Evolutionary conservation across 192 early-diverging fungal genomes (phyloP), one percentile per base, ranked within the genome.

Genomic region (Geosiphon pyriformis): DNA sequence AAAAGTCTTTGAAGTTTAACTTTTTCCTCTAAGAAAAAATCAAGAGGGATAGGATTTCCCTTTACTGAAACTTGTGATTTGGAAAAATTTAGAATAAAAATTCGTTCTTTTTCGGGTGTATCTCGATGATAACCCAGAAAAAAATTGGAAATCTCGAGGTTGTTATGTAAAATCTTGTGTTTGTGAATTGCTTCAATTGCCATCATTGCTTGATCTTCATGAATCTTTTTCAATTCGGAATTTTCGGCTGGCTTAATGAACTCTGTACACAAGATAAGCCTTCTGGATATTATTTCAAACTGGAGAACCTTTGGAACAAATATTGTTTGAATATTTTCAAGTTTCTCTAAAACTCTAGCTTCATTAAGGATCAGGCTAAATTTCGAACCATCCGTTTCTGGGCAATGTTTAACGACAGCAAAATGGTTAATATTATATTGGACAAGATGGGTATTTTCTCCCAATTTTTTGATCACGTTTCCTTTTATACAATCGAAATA

Each of bases 301-400:
- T 61, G 22, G 12, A 47, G 15, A 34, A 22, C 12, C 73, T 69
- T 54, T 68, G 73, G 8, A 74, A 50, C 2, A n/a, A n/a, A n/a
- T 6, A 26, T 0, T 32, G 51, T 35, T 70, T 50, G 2, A 17
- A 6, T 20, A 63, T 34, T 20, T 70, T 70, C 17, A 70, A 29
- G 7, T 29, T 47, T n/a, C n/a, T n/a, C n/a, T n/a, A n/a, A n/a
- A 61, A 64, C 46, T 74, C 73, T 50, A 70, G 63, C 31, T 70
- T 35, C 0, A 74, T 37, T 23, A 32, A 31, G 0, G 6, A 20
- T n/a, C n/a, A n/a, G n/a, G n/a, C n/a, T n/a, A n/a, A n/a, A n/a
- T n/a, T n/a, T n/a, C n/a, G n/a, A n/a, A n/a, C n/a, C n/a, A n/a
- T n/a, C n/a, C n/a, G n/a, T n/a, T n/a, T n/a, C n/a, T n/a, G n/a